Evolutionary conservation across 345 rosid species (phyloP), one percentile per base, ranked within the genome.

Genomic region (Eucalyptus pauciflora): DNA sequence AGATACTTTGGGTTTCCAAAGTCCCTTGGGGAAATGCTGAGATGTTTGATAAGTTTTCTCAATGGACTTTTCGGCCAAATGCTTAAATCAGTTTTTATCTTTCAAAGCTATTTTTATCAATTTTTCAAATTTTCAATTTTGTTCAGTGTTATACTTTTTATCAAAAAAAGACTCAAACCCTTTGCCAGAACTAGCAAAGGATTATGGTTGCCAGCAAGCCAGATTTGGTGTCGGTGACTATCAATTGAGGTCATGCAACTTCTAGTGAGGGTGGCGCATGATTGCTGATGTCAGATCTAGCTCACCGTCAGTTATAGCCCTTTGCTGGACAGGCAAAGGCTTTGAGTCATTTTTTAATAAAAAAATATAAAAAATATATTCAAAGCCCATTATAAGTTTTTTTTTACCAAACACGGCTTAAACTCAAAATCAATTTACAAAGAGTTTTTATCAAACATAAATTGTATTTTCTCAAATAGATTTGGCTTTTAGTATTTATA

Each of bases 251-350:
- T 52, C 0, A 0, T 1, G 0, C 24, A 52, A 18, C 10, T 10
- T 52, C 0, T 18, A 3, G 24, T 0, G 1, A 52, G 0, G 24
- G 2, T 52, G 5, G 58, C 10, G 4, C 1, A 0, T 52, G 24
- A 0, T 52, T 52, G 24, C 0, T 18, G 58, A 52, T 20, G 10
- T 7, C 10, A 52, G 0, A 52, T 52, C 0, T 0, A 52, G 56
- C 0, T 52, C 0, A 2, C 0, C 4, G 0, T 0, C 0, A 18
- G 0, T 52, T 52, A 7, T 52, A 52, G 1, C 25, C 5, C 58
- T 52, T 1, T 2, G 4, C 1, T 18, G 25, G 58, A 52, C 10
- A 52, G 0, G 25, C 58, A 52, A 52, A 52, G 2, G 25, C 4
- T 20, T 52, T 52, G 25, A 20, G 25, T 52, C 25, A 0, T 3